These are phyloP conservation scores for Diaporthe batatas DNA, from an alignment of 2,329 filamentous ascomycete species.

Conservation along the genomic window DNA sequence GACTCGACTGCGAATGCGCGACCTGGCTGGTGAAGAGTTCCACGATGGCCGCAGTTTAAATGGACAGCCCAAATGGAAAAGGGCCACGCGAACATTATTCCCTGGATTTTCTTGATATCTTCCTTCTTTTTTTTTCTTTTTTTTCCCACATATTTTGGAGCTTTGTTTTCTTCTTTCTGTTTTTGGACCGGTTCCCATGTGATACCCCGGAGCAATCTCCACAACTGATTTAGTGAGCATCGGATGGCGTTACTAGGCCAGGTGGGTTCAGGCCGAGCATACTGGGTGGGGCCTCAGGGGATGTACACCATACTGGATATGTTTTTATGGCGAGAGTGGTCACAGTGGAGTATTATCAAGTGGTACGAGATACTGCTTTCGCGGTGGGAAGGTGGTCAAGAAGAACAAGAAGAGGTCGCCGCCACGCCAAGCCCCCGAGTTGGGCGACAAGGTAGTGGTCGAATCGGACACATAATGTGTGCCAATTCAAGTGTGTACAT, in stretches of 20 bases:
- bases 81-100: constrained; percentile 28
- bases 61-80: constrained; percentile 41
- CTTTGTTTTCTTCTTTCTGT: neutral
- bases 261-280: neutral
- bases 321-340: neutral
- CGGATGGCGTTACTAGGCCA: constrained; percentile 36
- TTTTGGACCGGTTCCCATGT: constrained; percentile 29
- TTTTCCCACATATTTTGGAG: neutral
- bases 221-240: constrained; percentile 34
- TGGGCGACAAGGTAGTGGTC: too few species aligned
- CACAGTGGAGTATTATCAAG: too few species aligned
- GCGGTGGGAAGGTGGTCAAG: too few species aligned
- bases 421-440: too few species aligned
- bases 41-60: constrained; percentile 42
- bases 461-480: neutral
- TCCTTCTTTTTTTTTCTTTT: neutral
- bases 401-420: too few species aligned
- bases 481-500: neutral
- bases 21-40: constrained; percentile 46
- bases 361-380: too few species aligned
- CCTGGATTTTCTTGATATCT: constrained; percentile 35
- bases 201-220: constrained; percentile 40
- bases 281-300: neutral
- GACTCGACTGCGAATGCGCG: constrained; percentile 48
- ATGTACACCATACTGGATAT: neutral